Base-by-base conservation (phyloP, 1,284 basidiomycete species). In the Serendipita sp. region DNA sequence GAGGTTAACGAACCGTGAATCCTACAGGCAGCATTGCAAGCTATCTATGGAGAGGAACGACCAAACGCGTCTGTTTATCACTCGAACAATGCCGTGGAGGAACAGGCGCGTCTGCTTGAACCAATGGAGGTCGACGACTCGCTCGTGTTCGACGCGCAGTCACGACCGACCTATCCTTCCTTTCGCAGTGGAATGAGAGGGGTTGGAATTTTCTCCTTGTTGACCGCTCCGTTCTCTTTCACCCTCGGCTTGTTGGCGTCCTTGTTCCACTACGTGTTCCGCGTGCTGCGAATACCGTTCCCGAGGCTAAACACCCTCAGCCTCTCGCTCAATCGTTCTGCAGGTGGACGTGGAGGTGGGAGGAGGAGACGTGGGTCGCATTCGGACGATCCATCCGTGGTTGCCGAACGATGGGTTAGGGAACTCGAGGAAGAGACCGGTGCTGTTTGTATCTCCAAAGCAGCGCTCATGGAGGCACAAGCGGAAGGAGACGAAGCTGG, bases 381-480 rank as follows among this genome's bases (percentile, higher is more conserved):
- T 42, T 63, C 45, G 22, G 68, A 63, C 43, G 76, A 77, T 63
- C 74, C 77, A 12, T 75, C 76, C 12, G 76, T 79, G 6, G 82
- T 81, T 0, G 77, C 82, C 0, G 87, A 88, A 64, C 77, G 83
- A 34, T 91, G 87, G 85, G 77, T 91, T 12, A 78, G 82, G 17
- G 80, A 84, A 32, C 77, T 91, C 2, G 88, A 91, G 70, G 88
- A 90, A 65, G 85, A 88, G 70, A 89, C 88, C 0, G 88, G 88
- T 2, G 87, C 86, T 0, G 72, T 84, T 3, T 81, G 77, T 63
- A 71, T 84, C 47, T 76, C 78, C 30, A 73, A 77, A 1, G 70
- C 73, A 10, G 74, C 69, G 63, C 65, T 62, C 34, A 63, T 61
- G 29, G 60, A 50, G 15, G 62, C 60, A 15, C 64, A 50, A 29